phyloP scores from a whole-genome alignment of 2,329 filamentous ascomycete genomes.

The Pseudogymnoascus sp. region DNA sequence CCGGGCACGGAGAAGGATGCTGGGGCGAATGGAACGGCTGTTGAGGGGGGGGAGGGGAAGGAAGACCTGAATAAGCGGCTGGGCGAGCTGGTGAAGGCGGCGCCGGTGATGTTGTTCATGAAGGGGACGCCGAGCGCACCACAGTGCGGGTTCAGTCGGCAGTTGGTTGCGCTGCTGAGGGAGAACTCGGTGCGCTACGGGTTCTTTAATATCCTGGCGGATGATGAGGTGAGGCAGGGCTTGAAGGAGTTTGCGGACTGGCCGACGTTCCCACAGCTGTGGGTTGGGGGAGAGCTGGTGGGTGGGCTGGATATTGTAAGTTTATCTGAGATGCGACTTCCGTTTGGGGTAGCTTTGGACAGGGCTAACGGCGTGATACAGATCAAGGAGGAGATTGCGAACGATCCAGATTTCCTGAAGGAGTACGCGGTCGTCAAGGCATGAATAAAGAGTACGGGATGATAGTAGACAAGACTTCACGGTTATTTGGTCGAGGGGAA shows the following conservation, averaged over 20 bases:
- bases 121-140: constrained; percentile 86
- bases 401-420: constrained; percentile 73
- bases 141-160: constrained; percentile 88
- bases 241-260: constrained; percentile 97
- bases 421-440: constrained; percentile 51
- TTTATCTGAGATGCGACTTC: constrained; percentile 18
- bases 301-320: constrained; percentile 94
- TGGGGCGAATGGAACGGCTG: neutral
- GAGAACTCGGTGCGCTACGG: constrained; percentile 93
- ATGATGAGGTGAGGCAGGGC: constrained; percentile 93
- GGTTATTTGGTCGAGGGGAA: neutral
- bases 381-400: constrained; percentile 90
- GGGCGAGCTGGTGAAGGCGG: constrained; percentile 81
- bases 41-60: constrained; percentile 47
- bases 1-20: neutral
- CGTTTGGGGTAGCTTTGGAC: constrained; percentile 6
- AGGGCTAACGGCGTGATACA: constrained; percentile 31
- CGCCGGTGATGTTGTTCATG: constrained; percentile 98
- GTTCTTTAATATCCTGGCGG: constrained; percentile 97
- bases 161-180: constrained; percentile 77
- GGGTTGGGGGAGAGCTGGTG: constrained; percentile 82
- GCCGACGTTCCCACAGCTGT: constrained; percentile 95
- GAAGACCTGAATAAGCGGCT: constrained; percentile 81
- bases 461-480: neutral
- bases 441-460: neutral